Evolutionary conservation across 192 early-diverging fungal genomes (phyloP), one percentile per base, ranked within the genome.

Genomic region (Umbelopsis sp.): DNA sequence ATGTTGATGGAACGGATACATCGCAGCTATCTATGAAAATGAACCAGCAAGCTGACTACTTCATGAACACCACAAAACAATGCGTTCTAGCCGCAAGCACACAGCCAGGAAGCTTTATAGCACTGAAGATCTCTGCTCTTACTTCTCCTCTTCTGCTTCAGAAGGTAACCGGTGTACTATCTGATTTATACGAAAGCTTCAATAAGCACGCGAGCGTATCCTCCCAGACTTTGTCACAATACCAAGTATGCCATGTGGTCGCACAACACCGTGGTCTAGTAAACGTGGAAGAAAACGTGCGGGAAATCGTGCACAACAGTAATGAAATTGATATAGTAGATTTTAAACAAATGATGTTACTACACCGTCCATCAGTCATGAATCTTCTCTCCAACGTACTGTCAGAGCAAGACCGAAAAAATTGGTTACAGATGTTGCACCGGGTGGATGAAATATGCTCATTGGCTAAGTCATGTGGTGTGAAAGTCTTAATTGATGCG

Each of bases 401-500:
- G 16, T 74, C 79, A 24, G 68, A 77, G 14, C 83, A 86, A 7
- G 94, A 96, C 79, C 54, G 93, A 16, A 85, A 87, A 41, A 91
- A 91, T 68, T 92, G 90, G 76, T 86, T 89, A 66, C 79, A 84
- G 24, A 73, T 93, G 66, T 52, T 96, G 32, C 54, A 74, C n/a
- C 89, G 93, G n/a, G 72, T 96, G 17, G 85, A 92, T 50, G 78
- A 78, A 9, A 76, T 98, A 0, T 86, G 85, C 51, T 77, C 85
- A 17, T 78, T 90, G 66, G 94, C 96, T 9, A 71, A 78, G 34
- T 73, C 81, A 36, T 76, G 78, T 25, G 78, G 86, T 45, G 94
- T 96, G 25, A 85, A 91, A 6, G 69, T 97, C 24, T 91, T 96
- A 85, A 82, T 98, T 22, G 97, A 98, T 67, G 97, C 97, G 62